These are phyloP conservation scores for Pichia inconspicua DNA, from an alignment of 1,139 yeast genomes.

Conservation along the genomic window DNA sequence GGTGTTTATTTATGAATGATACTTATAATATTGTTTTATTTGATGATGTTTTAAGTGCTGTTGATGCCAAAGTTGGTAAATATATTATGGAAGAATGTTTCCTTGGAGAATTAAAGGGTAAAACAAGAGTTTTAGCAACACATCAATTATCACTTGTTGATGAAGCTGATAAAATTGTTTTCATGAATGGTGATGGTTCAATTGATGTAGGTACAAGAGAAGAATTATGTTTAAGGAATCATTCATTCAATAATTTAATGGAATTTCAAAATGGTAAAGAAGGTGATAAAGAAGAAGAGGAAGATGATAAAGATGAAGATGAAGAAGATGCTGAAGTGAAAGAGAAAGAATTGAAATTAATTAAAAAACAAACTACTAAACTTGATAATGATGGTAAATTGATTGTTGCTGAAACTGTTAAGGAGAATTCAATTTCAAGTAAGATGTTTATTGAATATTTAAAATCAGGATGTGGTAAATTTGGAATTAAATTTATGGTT, in stretches of 20 bases:
- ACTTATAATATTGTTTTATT: slow-evolving; percentile 55
- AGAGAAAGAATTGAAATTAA: slow-evolving; percentile 21
- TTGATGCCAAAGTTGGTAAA: slow-evolving; percentile 84
- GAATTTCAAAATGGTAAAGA: slow-evolving; percentile 24
- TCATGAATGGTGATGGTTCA: slow-evolving; percentile 59
- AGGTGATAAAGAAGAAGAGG: slow-evolving; percentile 30
- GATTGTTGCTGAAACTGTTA: slow-evolving; percentile 27
- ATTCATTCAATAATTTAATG: slow-evolving; percentile 42
- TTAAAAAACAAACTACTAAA: slow-evolving; percentile 21
- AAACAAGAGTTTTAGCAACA: slow-evolving; percentile 76
- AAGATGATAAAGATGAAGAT: slow-evolving; percentile 17
- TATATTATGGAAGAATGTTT: slow-evolving; percentile 70
- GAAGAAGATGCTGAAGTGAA: slow-evolving; percentile 17
- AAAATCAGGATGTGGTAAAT: slow-evolving; percentile 48
- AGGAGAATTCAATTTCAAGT: slow-evolving; percentile 39
- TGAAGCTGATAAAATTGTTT: slow-evolving; percentile 64
- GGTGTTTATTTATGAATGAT: slow-evolving; percentile 33
- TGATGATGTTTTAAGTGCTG: slow-evolving; percentile 87
- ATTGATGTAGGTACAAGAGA: slow-evolving; percentile 54
- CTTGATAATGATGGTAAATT: slow-evolving; percentile 24
- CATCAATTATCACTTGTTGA: slow-evolving; percentile 73
- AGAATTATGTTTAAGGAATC: slow-evolving; percentile 38
- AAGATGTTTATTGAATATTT: slow-evolving; percentile 45
- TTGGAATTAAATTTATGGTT: slow-evolving; percentile 33
- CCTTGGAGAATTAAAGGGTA: slow-evolving; percentile 44